These are phyloP conservation scores for Pholiota conissans DNA, from an alignment of 768 basidiomycete species.

Conservation along the genomic window DNA sequence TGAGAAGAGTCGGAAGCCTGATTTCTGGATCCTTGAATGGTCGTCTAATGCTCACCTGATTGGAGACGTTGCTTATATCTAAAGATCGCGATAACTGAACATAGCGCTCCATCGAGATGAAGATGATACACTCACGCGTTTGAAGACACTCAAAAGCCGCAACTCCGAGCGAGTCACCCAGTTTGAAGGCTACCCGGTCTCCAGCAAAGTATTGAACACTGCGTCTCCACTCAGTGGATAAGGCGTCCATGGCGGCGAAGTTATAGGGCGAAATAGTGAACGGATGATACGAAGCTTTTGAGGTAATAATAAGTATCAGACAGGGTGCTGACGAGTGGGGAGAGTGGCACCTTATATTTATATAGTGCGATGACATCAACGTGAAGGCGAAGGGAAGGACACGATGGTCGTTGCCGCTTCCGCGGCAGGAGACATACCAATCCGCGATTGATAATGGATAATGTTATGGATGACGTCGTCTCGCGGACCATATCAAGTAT, in stretches of 20 bases:
- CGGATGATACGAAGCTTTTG: neutral
- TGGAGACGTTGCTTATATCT: slow-evolving; percentile 25
- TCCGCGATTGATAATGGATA: neutral
- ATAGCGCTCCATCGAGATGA: slow-evolving; percentile 1
- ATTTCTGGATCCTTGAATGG: neutral
- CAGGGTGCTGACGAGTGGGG: neutral
- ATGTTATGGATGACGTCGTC: slow-evolving; percentile 4
- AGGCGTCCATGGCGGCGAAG: slow-evolving; percentile 24
- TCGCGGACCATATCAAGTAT: neutral
- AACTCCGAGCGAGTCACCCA: slow-evolving; percentile 27
- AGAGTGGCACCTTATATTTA: slow-evolving; percentile 1
- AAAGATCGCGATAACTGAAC: neutral
- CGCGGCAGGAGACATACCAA: slow-evolving; percentile 2
- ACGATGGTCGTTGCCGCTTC: neutral
- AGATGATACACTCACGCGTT: slow-evolving; percentile 22
- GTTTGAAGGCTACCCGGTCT: slow-evolving; percentile 33
- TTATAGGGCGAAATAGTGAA: neutral
- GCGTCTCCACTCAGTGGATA: slow-evolving; percentile 31
- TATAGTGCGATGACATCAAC: slow-evolving; percentile 1
- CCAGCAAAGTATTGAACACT: slow-evolving; percentile 23
- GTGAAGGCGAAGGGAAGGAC: neutral
- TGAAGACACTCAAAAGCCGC: slow-evolving; percentile 32
- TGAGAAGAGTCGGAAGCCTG: slow-evolving; percentile 9
- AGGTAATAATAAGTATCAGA: slow-evolving; percentile 1
- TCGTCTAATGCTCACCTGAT: slow-evolving; percentile 22